Conservation (phyloP, 2,329 filamentous ascomycete genomes). For the Exophiala alcalophila region DNA sequence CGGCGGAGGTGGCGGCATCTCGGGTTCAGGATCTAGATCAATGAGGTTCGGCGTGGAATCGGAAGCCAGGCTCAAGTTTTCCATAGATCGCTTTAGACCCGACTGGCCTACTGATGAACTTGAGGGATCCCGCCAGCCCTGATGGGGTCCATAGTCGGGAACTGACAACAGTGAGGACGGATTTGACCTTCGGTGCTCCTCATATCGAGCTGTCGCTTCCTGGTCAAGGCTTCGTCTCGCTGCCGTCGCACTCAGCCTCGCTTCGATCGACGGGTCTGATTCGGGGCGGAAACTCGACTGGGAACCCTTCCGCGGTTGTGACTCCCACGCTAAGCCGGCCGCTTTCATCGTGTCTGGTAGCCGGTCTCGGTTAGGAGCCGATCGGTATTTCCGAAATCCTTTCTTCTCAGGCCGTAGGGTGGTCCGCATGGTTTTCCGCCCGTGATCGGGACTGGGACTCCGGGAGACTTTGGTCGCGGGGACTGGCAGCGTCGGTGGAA, state of each 20-base stretch:
- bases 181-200: conserved; percentile 23
- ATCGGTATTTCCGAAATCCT: conserved; percentile 47
- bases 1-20: conserved; percentile 21
- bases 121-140: conserved; percentile 15
- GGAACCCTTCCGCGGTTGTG: conserved; percentile 28
- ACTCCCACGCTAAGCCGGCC: conserved; percentile 60
- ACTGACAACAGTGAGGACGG: conserved; percentile 10
- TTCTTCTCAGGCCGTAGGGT: conserved; percentile 51
- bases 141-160: conserved; percentile 11
- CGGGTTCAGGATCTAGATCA: conserved; percentile 23
- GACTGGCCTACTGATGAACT: conserved; percentile 9
- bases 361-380: conserved; percentile 43
- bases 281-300: conserved; percentile 19
- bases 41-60: conserved; percentile 21
- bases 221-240: conserved; percentile 30
- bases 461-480: conserved; percentile 48
- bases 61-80: conserved; percentile 19
- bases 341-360: conserved; percentile 60
- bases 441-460: conserved; percentile 57
- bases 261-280: conserved; percentile 29
- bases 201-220: conserved; percentile 20
- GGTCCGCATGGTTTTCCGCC: conserved; percentile 57
- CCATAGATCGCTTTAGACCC: conserved; percentile 21
- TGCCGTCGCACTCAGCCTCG: conserved; percentile 29
- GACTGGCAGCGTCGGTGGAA: conserved; percentile 35